Evolutionary conservation across 768 basidiomycete genomes (phyloP).

Genomic region (Mycena indigotica): DNA sequence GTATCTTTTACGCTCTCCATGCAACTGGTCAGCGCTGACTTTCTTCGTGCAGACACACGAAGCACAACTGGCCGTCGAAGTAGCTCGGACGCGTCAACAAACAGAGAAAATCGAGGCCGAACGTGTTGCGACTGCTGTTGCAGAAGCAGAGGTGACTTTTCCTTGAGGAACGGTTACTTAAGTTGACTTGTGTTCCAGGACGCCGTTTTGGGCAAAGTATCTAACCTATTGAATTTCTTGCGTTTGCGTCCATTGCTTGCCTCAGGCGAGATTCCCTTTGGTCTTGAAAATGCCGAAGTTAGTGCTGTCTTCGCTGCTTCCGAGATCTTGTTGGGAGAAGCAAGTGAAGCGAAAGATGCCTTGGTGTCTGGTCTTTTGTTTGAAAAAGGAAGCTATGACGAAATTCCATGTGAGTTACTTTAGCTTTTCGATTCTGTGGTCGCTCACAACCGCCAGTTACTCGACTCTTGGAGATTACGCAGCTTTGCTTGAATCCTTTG

Average conservation of each 20-base stretch:
- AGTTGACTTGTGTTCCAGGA: conserved; percentile 37
- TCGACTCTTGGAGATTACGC: conserved; percentile 59
- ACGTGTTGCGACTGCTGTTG: conserved; percentile 57
- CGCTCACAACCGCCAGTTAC: conserved; percentile 47
- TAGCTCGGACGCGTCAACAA: conserved; percentile 56
- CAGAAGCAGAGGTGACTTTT: conserved; percentile 56
- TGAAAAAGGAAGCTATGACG: conserved; percentile 61
- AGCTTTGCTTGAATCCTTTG: conserved; percentile 55
- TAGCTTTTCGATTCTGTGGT: conserved; percentile 12
- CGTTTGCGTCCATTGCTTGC: conserved; percentile 57
- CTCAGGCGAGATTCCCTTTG: conserved; percentile 43
- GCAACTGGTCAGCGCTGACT: conserved; percentile 1
- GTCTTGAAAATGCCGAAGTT: conserved; percentile 53
- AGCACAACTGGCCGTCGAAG: conserved; percentile 59
- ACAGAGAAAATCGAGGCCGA: conserved; percentile 57
- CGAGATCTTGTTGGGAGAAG: conserved; percentile 59
- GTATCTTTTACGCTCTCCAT: conserved; percentile 40
- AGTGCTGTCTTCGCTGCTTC: conserved; percentile 54
- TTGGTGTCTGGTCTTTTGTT: conserved; percentile 59
- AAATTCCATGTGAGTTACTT: conserved; percentile 69
- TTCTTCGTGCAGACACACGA: conserved; percentile 55
- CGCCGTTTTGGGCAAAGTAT: conserved; percentile 43
- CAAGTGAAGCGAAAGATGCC: conserved; percentile 50
- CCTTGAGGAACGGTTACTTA: conserved; percentile 3
- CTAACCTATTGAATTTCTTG: conserved; percentile 59